A percentile compares a stretch with the other conserved stretches of the same genome.
Evolutionary conservation across 2,329 filamentous ascomycete species (phyloP).

Genomic region (Botrytis cinerea): DNA sequence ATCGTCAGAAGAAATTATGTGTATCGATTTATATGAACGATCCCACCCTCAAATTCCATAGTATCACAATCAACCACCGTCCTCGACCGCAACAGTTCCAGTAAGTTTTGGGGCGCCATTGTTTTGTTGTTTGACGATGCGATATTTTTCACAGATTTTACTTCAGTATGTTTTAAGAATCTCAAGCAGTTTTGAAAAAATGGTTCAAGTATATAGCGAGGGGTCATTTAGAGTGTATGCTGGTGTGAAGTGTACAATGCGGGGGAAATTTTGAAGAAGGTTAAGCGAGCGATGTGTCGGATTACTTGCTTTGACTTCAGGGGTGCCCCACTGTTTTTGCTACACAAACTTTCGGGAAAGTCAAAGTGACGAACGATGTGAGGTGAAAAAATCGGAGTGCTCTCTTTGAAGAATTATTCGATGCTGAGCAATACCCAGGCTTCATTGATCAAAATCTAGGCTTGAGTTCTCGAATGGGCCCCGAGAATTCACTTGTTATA

Average conservation of each 20-base stretch:
- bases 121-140: not conserved
- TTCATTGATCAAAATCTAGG: not conserved
- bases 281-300: not conserved
- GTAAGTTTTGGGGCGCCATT: conserved; percentile 38
- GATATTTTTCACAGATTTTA: not conserved
- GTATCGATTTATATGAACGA: not conserved
- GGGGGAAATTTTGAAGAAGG: not conserved
- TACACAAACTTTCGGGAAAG: not conserved
- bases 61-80: conserved; percentile 56
- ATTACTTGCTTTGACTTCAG: conserved; percentile 4
- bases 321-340: not conserved
- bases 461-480: not conserved
- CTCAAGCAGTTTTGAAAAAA: not conserved
- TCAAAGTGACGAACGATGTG: not conserved
- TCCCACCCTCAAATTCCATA: conserved; percentile 49
- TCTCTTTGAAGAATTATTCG: not conserved
- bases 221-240: not conserved
- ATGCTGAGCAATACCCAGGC: not conserved
- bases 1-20: not conserved
- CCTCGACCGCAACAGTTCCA: conserved; percentile 48
- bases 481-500: not conserved
- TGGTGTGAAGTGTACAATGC: conserved; percentile 9
- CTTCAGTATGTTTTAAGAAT: not conserved
- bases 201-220: not conserved
- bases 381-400: not conserved